Base-by-base conservation (phyloP, 2,329 filamentous ascomycete species). In the Verticillium klebahnii region DNA sequence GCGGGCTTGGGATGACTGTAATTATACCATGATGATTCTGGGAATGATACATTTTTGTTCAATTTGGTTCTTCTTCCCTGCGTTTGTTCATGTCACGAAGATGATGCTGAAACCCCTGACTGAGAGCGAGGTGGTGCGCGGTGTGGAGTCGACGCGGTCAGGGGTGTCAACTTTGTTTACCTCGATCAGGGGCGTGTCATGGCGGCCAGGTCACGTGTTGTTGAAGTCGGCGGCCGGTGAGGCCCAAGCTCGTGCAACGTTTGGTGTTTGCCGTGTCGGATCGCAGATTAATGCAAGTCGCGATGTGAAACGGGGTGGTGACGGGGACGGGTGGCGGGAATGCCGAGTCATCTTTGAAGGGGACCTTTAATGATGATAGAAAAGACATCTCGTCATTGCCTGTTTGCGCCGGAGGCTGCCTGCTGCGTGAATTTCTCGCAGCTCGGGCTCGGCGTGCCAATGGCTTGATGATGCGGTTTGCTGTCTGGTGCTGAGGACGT, bases 141-240 rank as follows among this genome's bases (percentile, higher is more conserved):
- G n/a, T 71, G 68, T 70, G 69, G 64, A 61, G 67, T 65, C 67
- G 64, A 61, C 60, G 40, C 56, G 68, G 56, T 63, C 61, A 59
- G 66, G 64, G 67, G 67, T 68, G 29, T 4, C 63, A 67, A 65
- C 69, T 72, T 61, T 54, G 58, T 62, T 58, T 65, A 52, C 56
- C 57, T 36, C 19, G 29, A 31, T 58, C 59, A 17, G n/a, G 45
- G 40, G 45, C 45, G n/a, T n/a, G 45, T 23, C n/a, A 12, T 23
- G 9, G 4, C 11, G 19, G n/a, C 25, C 17, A 50, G 2, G 19
- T 23, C 19, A 50, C 45, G 45, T 50, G 45, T 19, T 23, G 39
- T n/a, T n/a, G n/a, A 45, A 23, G 39, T 45, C 15, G 45, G 23
- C n/a, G 17, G 45, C 23, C 19, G 19, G 19, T 25, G 45, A 50